These are phyloP conservation scores for Polychaeton citri DNA, from an alignment of 2,329 filamentous ascomycete genomes.

Conservation along the genomic window DNA sequence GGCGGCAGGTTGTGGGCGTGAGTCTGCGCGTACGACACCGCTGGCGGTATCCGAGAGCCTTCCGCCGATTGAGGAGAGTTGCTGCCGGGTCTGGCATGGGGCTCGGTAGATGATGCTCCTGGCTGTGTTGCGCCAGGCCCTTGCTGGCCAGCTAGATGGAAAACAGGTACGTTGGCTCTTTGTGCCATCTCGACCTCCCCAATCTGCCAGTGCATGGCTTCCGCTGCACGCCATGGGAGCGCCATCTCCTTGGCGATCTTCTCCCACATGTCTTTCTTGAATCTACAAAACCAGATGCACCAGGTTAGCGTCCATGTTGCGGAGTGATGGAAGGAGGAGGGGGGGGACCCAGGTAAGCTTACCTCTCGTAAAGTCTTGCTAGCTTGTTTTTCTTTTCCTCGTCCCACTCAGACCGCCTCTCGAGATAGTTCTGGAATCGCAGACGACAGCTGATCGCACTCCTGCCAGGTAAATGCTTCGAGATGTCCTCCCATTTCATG, in stretches of 20 bases:
- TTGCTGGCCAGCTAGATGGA: constrained; percentile 38
- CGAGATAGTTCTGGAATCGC: constrained; percentile 95
- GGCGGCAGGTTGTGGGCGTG: constrained; percentile 22
- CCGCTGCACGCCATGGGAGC: constrained; percentile 86
- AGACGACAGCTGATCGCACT: constrained; percentile 89
- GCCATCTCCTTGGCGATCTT: constrained; percentile 91
- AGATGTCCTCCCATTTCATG: constrained; percentile 99
- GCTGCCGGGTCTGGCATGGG: constrained; percentile 10
- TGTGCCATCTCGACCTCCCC: constrained; percentile 89
- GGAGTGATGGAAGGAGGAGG: too few relatives aligned
- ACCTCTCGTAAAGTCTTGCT: constrained; percentile 90
- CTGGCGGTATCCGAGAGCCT: background rate
- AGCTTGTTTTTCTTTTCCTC: constrained; percentile 97
- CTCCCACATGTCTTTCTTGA: constrained; percentile 96
- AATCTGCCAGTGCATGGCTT: constrained; percentile 97
- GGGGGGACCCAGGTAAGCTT: too few relatives aligned
- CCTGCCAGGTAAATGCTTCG: constrained; percentile 74
- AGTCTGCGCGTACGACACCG: constrained; percentile 9
- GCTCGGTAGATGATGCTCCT: constrained; percentile 1
- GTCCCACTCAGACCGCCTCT: constrained; percentile 86
- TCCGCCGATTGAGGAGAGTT: constrained; percentile 13
- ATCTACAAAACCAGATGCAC: constrained; percentile 41
- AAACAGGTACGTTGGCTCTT: constrained; percentile 78
- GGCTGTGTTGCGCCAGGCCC: constrained; percentile 2
- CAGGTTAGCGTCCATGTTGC: too few relatives aligned